These are phyloP conservation scores for Carex arenaria DNA, from an alignment of 202 grass and related monocot genomes.

Conservation along the genomic window DNA sequence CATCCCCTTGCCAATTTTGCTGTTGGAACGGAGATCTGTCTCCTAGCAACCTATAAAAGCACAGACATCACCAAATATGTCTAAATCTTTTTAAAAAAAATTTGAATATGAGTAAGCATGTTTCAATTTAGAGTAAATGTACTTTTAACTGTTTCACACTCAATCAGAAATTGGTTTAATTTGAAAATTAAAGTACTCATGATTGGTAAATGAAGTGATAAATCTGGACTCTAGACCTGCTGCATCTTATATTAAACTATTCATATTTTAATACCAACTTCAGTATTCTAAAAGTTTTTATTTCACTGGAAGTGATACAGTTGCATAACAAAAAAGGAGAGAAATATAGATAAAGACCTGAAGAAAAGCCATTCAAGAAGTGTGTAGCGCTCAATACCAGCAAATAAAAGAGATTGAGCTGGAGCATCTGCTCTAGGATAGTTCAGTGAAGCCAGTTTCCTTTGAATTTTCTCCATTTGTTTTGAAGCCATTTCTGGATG, in stretches of 20 bases:
- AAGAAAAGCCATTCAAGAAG: slow-evolving; percentile 99
- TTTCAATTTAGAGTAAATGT: background rate
- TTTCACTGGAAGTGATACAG: background rate
- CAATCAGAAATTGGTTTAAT: background rate
- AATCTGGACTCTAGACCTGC: background rate
- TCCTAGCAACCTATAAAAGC: slow-evolving; percentile 60
- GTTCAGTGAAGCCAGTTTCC: slow-evolving; percentile 67
- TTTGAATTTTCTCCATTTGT: slow-evolving; percentile 98
- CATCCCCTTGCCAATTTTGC: slow-evolving; percentile 95
- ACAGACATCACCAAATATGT: background rate
- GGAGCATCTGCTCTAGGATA: slow-evolving; percentile 75
- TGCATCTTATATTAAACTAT: background rate
- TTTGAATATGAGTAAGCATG: background rate
- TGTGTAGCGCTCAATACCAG: slow-evolving; percentile 89
- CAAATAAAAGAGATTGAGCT: slow-evolving; percentile 91
- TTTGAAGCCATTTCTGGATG: slow-evolving; percentile 70
- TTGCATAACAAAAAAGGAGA: slow-evolving; percentile 4
- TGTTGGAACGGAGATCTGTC: slow-evolving; percentile 96
- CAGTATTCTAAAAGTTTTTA: slow-evolving; percentile 24
- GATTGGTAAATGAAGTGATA: background rate
- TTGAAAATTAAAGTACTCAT: background rate
- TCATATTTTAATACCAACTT: background rate
- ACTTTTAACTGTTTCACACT: background rate
- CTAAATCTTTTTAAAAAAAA: background rate
- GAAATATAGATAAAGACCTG: slow-evolving; percentile 35